Percentiles rank a stretch among this genome's conserved stretches.
These are phyloP conservation scores for Aureococcus anophagefferens DNA, from an alignment of 108 stramenopile genomes.

Conservation along the genomic window DNA sequence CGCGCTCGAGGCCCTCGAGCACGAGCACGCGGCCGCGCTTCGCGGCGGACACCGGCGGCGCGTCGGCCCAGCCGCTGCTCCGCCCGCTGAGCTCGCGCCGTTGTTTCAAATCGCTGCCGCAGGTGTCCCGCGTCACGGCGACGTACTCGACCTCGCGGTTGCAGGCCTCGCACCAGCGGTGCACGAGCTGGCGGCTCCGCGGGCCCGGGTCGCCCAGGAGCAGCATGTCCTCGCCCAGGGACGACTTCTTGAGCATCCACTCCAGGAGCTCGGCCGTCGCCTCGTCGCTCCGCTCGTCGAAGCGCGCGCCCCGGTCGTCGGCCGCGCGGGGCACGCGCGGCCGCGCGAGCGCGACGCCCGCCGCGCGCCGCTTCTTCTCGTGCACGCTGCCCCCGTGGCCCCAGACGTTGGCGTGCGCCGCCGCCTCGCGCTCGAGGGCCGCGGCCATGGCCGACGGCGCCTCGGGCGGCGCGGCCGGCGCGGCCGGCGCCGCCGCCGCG, in stretches of 20 bases:
- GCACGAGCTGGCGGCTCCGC: slow-evolving; percentile 7
- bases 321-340: too few species aligned
- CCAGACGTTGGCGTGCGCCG: too few species aligned
- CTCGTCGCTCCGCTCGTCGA: too few species aligned
- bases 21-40: slow-evolving; percentile 24
- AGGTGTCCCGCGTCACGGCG: slow-evolving; percentile 20
- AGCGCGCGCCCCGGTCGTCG: too few species aligned
- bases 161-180: slow-evolving; percentile 11
- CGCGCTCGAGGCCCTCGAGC: slow-evolving; percentile 30
- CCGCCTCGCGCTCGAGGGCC: too few species aligned
- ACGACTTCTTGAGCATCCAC: slow-evolving; percentile 26
- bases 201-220: slow-evolving; percentile 16
- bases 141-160: slow-evolving; percentile 18
- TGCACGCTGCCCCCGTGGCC: too few species aligned
- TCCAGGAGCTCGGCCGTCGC: slow-evolving; percentile 2
- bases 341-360: too few species aligned
- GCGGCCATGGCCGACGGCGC: too few species aligned
- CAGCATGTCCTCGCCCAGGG: slow-evolving; percentile 17
- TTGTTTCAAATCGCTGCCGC: slow-evolving; percentile 26
- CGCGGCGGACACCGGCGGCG: slow-evolving; percentile 28
- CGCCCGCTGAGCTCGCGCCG: slow-evolving; percentile 20
- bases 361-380: too few species aligned
- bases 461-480: too few species aligned
- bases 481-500: too few species aligned
- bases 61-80: slow-evolving; percentile 8